Base-by-base conservation (phyloP, 225 moss, liverwort and hornwort genomes). In the Bryum argenteum region DNA sequence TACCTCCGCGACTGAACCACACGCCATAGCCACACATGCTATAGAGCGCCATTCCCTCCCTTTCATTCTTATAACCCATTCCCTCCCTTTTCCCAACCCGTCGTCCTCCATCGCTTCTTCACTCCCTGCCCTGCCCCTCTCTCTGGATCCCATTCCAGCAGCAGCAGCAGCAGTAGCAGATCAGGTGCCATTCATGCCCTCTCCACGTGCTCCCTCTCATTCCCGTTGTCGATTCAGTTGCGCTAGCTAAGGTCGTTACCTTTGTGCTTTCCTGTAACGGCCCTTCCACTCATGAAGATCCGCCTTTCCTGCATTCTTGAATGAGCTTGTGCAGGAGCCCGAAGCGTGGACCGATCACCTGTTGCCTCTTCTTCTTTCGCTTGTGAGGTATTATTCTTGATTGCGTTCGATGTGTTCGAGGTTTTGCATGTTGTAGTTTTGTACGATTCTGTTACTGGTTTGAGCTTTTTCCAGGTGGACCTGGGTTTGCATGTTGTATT, bases 331-430 rank as follows among this genome's bases (percentile, higher is more conserved):
- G 71, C 66, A 78, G 75, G 47, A 43, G 61, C 8, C 65, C 40
- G 54, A 65, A 39, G 65, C 54, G 71, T 59, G 70, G 50, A 61
- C 50, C 55, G 77, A 70, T 61, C 74, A 65, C 0, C 56, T 9
- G 13, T 17, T 2, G 12, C 11, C n/a, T 17, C 9, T 45, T 1
- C 61, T 52, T 3, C 61, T 52, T 11, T 3, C 13, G 13, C 7
- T 11, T 26, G 2, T 11, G 1, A n/a, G 59, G 77, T 81, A 48
- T 0, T 60, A 11, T 6, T 0, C 9, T 1, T 3, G 21, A 22
- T n/a, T 14, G 4, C 22, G 33, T 3, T 40, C 22, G 39, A 0
- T 8, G 1, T 63, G 2, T 2, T 13, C 11, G 6, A 28, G 42
- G 4, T 10, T 19, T 26, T 55, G 15, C 16, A 16, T 28, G 0